Conservation (phyloP, 2,329 filamentous ascomycete genomes). For the Ophiostoma angusticollis region DNA sequence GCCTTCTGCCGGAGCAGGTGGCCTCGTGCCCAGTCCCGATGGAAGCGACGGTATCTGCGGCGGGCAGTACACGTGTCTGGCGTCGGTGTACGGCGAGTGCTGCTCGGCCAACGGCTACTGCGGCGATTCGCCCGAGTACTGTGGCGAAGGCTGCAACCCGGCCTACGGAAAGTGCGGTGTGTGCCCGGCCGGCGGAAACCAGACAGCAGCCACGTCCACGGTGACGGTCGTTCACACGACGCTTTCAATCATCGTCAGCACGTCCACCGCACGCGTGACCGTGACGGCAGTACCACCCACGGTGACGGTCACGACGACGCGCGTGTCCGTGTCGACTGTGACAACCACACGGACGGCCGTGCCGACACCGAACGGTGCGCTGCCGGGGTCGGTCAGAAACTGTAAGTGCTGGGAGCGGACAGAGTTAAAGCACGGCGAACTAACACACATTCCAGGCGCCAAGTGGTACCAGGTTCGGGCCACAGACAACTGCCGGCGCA, state of each 20-base stretch:
- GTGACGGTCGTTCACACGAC: not conserved
- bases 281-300: not conserved
- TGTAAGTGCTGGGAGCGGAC: slow-evolving; percentile 1
- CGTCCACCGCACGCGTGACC: not conserved
- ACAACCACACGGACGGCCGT: not conserved
- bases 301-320: not conserved
- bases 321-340: not conserved
- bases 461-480: slow-evolving; percentile 1
- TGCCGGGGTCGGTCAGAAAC: slow-evolving; percentile 1
- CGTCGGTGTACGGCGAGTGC: slow-evolving; percentile 11
- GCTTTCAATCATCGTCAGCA: not conserved
- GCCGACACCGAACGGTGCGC: slow-evolving; percentile 3
- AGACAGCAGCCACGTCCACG: slow-evolving; percentile 2
- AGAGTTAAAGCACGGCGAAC: not conserved
- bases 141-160: slow-evolving; percentile 12
- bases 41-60: slow-evolving; percentile 12
- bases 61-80: slow-evolving; percentile 10
- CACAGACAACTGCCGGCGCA: slow-evolving; percentile 6
- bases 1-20: not conserved
- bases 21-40: slow-evolving; percentile 6
- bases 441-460: not conserved
- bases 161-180: slow-evolving; percentile 9
- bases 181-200: not conserved
- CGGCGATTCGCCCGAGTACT: slow-evolving; percentile 10
- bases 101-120: slow-evolving; percentile 12